Conservation (phyloP, 176 grass and related monocot species). For the Oryza punctata region DNA sequence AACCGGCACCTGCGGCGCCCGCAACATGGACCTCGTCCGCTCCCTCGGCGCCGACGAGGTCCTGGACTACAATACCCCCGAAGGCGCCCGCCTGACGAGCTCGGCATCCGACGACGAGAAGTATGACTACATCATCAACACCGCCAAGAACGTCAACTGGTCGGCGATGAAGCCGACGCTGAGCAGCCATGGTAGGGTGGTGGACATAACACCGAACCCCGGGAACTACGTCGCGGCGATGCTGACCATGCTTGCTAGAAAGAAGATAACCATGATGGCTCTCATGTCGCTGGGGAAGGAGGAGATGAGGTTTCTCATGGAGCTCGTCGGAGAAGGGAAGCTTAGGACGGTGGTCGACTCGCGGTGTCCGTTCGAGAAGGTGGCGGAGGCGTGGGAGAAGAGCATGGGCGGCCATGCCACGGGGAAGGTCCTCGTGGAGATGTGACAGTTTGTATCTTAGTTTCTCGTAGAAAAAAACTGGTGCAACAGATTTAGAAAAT, state of each 20-base stretch:
- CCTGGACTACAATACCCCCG: conserved; percentile 35
- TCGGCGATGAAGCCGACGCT: background rate
- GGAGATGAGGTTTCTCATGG: conserved; percentile 32
- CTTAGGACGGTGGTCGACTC: conserved; percentile 47
- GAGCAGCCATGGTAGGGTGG: background rate
- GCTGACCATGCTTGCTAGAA: background rate
- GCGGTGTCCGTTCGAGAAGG: conserved; percentile 22
- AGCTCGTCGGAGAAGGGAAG: conserved; percentile 36
- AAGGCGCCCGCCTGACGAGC: conserved; percentile 20
- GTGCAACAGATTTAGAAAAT: too few species aligned
- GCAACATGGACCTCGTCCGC: conserved; percentile 33
- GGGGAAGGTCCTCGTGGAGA: conserved; percentile 45
- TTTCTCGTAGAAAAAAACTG: background rate
- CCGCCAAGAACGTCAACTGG: background rate
- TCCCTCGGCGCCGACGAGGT: conserved; percentile 39
- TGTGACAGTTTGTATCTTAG: background rate
- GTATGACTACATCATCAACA: conserved; percentile 32
- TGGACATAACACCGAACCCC: background rate
- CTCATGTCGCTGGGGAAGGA: background rate
- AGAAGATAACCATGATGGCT: background rate
- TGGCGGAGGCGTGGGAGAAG: conserved; percentile 42
- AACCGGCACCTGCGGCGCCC: conserved; percentile 41
- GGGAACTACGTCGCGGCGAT: background rate
- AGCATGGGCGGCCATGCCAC: conserved; percentile 37
- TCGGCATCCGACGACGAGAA: background rate